phyloP scores from a whole-genome alignment of 306 rosid species.

The Ormosia emarginata region DNA sequence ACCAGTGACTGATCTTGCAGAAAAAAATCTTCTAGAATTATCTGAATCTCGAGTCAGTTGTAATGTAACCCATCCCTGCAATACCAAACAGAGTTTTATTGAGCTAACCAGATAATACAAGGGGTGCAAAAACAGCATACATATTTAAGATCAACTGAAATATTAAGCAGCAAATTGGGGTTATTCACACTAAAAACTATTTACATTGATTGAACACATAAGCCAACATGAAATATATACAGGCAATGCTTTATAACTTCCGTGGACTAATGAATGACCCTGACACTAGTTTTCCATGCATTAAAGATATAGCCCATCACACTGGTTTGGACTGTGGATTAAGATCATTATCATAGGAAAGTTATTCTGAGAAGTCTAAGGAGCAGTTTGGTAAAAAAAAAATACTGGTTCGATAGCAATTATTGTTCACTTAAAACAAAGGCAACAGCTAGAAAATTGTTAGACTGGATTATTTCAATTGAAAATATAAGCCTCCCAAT shows the following conservation, averaged over 20 bases:
- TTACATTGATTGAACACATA: not conserved
- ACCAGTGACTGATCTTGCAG: conserved; percentile 94
- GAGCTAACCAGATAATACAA: conserved; percentile 12
- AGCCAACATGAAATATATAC: not conserved
- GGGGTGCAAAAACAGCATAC: not conserved
- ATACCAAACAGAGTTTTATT: conserved; percentile 20
- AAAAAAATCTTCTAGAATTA: conserved; percentile 63
- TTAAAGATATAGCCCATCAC: not conserved
- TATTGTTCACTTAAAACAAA: conserved; percentile 3
- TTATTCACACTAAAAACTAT: not conserved
- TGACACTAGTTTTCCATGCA: not conserved
- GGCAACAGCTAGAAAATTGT: not conserved
- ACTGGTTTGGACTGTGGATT: not conserved
- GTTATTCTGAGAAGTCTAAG: not conserved
- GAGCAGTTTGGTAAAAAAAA: not conserved
- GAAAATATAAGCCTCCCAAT: conserved; percentile 9
- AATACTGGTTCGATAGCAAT: not conserved
- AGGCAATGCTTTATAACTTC: not conserved
- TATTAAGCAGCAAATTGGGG: not conserved
- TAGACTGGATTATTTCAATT: not conserved
- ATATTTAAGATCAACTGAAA: not conserved
- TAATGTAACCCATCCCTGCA: conserved; percentile 93
- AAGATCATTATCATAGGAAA: not conserved
- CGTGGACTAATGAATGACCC: not conserved
- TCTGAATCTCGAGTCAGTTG: conserved; percentile 74